Conservation (phyloP, 2,329 filamentous ascomycete genomes). For the Monosporascus ibericus region DNA sequence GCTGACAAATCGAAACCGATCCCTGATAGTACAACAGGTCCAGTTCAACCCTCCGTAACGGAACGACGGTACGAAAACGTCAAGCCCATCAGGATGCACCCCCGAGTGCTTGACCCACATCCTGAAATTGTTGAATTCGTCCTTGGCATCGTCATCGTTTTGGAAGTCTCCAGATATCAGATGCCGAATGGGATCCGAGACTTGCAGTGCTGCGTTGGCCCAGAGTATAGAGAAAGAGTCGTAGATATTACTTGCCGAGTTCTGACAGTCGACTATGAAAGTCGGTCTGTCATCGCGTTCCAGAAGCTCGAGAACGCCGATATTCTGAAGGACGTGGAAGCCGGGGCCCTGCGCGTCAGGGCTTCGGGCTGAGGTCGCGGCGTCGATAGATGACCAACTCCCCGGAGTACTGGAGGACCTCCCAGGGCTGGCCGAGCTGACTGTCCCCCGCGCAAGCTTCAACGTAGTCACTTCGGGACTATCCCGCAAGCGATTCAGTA, state of each 20-base stretch:
- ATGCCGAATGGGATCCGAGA: slow-evolving; percentile 48
- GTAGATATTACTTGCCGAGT: slow-evolving; percentile 46
- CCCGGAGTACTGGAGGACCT: slow-evolving; percentile 46
- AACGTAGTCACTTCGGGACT: slow-evolving; percentile 47
- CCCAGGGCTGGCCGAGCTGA: slow-evolving; percentile 41
- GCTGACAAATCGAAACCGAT: slow-evolving; percentile 62
- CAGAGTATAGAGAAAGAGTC: slow-evolving; percentile 58
- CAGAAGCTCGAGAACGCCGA: slow-evolving; percentile 66
- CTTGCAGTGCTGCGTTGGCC: slow-evolving; percentile 60
- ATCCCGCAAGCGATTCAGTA: slow-evolving; percentile 41
- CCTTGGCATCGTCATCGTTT: slow-evolving; percentile 33
- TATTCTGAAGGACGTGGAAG: slow-evolving; percentile 52
- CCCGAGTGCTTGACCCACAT: slow-evolving; percentile 58
- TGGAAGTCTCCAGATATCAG: slow-evolving; percentile 44
- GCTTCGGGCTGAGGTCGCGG: slow-evolving; percentile 43
- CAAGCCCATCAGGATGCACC: slow-evolving; percentile 44
- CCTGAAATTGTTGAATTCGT: slow-evolving; percentile 59
- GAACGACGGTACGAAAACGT: slow-evolving; percentile 48
- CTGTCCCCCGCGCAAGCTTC: slow-evolving; percentile 48
- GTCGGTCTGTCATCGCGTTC: slow-evolving; percentile 73
- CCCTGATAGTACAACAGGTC: slow-evolving; percentile 64
- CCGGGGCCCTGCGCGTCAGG: slow-evolving; percentile 45
- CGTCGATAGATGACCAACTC: slow-evolving; percentile 48
- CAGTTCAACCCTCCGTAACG: slow-evolving; percentile 61
- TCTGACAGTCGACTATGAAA: slow-evolving; percentile 65